Evolutionary conservation across 768 basidiomycete genomes (phyloP).

Genomic region (Nidularia sp.): DNA sequence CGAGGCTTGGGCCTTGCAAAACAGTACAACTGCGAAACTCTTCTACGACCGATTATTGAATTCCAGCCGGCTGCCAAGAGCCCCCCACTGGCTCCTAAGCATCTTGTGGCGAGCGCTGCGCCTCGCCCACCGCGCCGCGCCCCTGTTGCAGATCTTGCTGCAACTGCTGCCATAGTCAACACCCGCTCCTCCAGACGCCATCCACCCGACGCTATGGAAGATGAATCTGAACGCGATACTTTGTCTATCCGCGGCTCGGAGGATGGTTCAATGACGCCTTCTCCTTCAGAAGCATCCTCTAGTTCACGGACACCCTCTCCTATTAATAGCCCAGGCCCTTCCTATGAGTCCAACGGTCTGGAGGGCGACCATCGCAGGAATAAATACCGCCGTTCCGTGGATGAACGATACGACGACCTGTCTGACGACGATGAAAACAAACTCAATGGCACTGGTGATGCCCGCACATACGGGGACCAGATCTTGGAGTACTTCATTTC

Average conservation of each 20-base stretch:
- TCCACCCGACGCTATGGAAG: constrained; percentile 39
- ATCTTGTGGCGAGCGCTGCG: constrained; percentile 73
- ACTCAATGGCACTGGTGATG: constrained; percentile 45
- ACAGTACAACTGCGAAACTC: constrained; percentile 88
- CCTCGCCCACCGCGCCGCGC: constrained; percentile 45
- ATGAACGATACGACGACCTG: constrained; percentile 40
- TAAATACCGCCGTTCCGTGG: constrained; percentile 40
- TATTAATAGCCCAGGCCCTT: constrained; percentile 54
- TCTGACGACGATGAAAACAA: constrained; percentile 39
- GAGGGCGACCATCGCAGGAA: constrained; percentile 37
- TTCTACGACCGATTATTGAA: constrained; percentile 91
- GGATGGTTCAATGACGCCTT: constrained; percentile 87
- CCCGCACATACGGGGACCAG: constrained; percentile 85
- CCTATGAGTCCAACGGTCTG: constrained; percentile 36
- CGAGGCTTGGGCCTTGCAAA: constrained; percentile 81
- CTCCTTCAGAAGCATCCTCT: constrained; percentile 79
- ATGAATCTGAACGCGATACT: constrained; percentile 60
- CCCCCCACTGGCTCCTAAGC: constrained; percentile 94
- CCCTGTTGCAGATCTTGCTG: constrained; percentile 28
- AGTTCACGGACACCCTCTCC: constrained; percentile 95
- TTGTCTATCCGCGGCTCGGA: constrained; percentile 74
- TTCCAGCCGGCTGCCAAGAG: constrained; percentile 88
- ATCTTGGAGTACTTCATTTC: constrained; percentile 99
- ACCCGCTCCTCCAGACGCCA: constrained; percentile 64
- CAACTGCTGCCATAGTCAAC: constrained; percentile 32